Percentiles rank a stretch among this genome's conserved stretches.
Evolutionary conservation across 768 basidiomycete genomes (phyloP).

Genomic region (Leccinum ochraceum): DNA sequence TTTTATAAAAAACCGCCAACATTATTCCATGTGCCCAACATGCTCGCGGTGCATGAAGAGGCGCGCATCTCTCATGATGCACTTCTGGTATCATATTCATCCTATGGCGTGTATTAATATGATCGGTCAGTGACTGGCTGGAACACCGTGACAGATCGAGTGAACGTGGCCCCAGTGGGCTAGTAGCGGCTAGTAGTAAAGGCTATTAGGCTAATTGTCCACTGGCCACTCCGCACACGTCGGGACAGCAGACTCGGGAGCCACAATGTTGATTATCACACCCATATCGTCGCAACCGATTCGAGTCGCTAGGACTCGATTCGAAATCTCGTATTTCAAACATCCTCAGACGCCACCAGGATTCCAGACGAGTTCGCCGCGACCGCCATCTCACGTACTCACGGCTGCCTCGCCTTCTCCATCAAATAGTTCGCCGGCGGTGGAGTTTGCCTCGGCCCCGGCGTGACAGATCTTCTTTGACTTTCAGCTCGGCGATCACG

Average conservation of each 20-base stretch:
- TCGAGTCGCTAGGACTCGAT: neutral
- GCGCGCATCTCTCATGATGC: too few species aligned
- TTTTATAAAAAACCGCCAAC: too few species aligned
- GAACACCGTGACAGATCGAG: too few species aligned
- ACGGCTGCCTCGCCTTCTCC: neutral
- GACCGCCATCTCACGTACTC: neutral
- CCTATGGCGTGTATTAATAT: too few species aligned
- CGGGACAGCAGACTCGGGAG: neutral
- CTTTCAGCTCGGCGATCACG: neutral
- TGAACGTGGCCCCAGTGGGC: too few species aligned
- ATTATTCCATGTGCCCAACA: too few species aligned
- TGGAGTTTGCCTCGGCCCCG: neutral
- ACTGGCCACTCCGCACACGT: neutral
- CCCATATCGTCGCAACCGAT: neutral
- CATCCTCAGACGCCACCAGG: neutral
- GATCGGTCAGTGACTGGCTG: too few species aligned
- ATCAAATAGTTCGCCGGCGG: neutral
- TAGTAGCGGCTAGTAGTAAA: too few species aligned
- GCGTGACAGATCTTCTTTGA: neutral
- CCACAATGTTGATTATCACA: too few species aligned
- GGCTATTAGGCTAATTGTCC: neutral
- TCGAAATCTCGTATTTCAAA: neutral
- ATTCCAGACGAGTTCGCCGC: neutral
- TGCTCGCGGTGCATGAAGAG: too few species aligned
- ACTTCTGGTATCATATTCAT: too few species aligned